phyloP scores from a whole-genome alignment of 495 filamentous ascomycete genomes.

The Apiosordaria backusii region DNA sequence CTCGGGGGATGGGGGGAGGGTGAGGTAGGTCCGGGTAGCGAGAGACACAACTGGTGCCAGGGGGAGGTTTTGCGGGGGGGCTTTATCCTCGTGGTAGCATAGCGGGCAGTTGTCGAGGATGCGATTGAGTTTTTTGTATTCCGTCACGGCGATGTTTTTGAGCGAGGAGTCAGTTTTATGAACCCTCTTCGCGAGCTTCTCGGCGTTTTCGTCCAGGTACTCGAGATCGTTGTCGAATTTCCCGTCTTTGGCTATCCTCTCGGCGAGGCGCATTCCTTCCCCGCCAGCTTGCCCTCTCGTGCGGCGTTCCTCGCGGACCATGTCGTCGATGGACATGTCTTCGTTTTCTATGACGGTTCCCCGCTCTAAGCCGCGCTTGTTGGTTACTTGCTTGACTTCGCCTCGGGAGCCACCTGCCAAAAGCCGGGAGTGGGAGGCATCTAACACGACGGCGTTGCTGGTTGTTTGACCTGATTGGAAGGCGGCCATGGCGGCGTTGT shows the following conservation, averaged over 20 bases:
- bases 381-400: slow-evolving; percentile 72
- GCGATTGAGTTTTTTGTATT: slow-evolving; percentile 85
- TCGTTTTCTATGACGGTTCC: slow-evolving; percentile 84
- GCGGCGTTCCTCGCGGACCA: slow-evolving; percentile 88
- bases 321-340: slow-evolving; percentile 93
- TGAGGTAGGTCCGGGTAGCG: slow-evolving; percentile 82
- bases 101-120: slow-evolving; percentile 87
- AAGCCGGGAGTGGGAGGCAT: slow-evolving; percentile 84
- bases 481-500: slow-evolving; percentile 68
- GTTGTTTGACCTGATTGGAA: slow-evolving; percentile 45
- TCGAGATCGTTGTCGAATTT: slow-evolving; percentile 94
- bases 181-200: slow-evolving; percentile 83
- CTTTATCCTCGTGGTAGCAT: slow-evolving; percentile 87
- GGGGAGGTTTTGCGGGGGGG: slow-evolving; percentile 59
- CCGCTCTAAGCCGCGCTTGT: slow-evolving; percentile 72
- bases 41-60: slow-evolving; percentile 85
- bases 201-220: slow-evolving; percentile 95
- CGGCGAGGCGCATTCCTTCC: slow-evolving; percentile 77
- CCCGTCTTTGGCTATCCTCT: slow-evolving; percentile 85
- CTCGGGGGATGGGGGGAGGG: slow-evolving; percentile 86
- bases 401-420: slow-evolving; percentile 66
- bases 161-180: slow-evolving; percentile 85
- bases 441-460: slow-evolving; percentile 71
- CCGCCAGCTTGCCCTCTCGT: slow-evolving; percentile 75
- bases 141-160: slow-evolving; percentile 80